phyloP scores from a whole-genome alignment of 2,329 filamentous ascomycete species.

The Raffaelea deltoideospora region DNA sequence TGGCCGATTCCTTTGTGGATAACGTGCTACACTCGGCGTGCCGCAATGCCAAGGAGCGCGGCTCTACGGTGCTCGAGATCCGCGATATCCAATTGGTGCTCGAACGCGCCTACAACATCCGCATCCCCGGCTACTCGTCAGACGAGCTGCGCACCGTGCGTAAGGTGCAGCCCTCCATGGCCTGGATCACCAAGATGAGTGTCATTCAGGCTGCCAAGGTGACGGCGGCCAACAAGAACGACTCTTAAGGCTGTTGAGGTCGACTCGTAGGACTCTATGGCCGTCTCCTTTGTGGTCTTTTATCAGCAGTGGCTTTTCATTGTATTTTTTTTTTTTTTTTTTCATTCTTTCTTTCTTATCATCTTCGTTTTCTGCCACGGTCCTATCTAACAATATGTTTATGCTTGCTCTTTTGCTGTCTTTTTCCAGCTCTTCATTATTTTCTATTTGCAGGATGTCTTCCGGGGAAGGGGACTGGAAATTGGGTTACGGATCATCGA shows the following conservation, averaged over 20 bases:
- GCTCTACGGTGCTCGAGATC: conserved; percentile 79
- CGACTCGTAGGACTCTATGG: too few relatives aligned
- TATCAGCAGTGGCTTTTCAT: too few relatives aligned
- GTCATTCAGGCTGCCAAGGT: conserved; percentile 90
- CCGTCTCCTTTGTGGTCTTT: too few relatives aligned
- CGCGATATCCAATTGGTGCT: conserved; percentile 72
- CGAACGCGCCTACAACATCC: conserved; percentile 77
- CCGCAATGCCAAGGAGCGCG: conserved; percentile 82
- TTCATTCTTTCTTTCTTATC: too few relatives aligned
- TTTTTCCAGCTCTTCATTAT: too few relatives aligned
- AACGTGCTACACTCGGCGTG: conserved; percentile 77
- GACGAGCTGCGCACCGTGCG: conserved; percentile 90
- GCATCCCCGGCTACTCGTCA: conserved; percentile 83
- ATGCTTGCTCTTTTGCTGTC: too few relatives aligned
- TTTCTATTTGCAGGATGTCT: too few relatives aligned
- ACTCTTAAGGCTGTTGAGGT: conserved; percentile 1
- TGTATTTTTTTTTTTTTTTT: too few relatives aligned
- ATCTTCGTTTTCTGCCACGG: too few relatives aligned
- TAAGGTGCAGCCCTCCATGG: conserved; percentile 75
- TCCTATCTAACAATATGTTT: too few relatives aligned
- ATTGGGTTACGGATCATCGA: too few relatives aligned
- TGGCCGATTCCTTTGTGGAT: conserved; percentile 92
- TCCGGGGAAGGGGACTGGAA: too few relatives aligned
- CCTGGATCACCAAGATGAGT: conserved; percentile 95
- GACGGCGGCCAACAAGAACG: conserved; percentile 35